Base-by-base conservation (phyloP, 129 eudicot species). In the Arctium minus region DNA sequence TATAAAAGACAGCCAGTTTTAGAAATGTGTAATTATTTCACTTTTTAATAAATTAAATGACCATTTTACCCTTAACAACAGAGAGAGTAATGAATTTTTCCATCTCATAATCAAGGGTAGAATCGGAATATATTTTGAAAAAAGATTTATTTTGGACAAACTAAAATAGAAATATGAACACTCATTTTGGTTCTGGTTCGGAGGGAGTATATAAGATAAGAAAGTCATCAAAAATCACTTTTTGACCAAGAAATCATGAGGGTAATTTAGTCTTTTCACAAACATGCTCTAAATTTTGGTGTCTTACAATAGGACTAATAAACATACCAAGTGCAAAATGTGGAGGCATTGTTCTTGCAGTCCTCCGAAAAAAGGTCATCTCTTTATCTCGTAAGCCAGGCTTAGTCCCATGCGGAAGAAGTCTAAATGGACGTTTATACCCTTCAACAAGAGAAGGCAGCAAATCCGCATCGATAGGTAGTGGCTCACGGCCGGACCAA, bases 391-490 rank as follows among this genome's bases (percentile, higher is more conserved):
- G 84, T 85, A 96, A 89, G 74, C 80, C 75, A 40, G 70, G 93
- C 72, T 82, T 88, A 72, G 81, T 73, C 65, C 97, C 96, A 79
- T 91, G 77, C 0, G 98, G 99, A 22, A 96, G 96, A 85, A 89
- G 95, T 84, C 99, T 90, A 83, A 86, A 96, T 4, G 98, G 99
- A 79, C 90, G 82, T 87, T 77, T 96, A 80, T 93, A 96, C 56
- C 91, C 98, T 76, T 81, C 88, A 76, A 93, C 84, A 13, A 88
- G 81, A 81, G 89, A 83, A 70, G 98, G 99, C 74, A 96, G 92
- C 85, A 93, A 86, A 87, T 96, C 99, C n/a, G 99, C 99, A 82
- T 96, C 98, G 15, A 96, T 85, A 42, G 99, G 98, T 76, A 91
- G 53, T 36, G 99, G 99, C 73, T 86, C 92, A 73, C 91, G 91